Evolutionary conservation across 192 early-diverging fungal genomes (phyloP), one percentile per base, ranked within the genome.

Genomic region (Dissophora ornata): DNA sequence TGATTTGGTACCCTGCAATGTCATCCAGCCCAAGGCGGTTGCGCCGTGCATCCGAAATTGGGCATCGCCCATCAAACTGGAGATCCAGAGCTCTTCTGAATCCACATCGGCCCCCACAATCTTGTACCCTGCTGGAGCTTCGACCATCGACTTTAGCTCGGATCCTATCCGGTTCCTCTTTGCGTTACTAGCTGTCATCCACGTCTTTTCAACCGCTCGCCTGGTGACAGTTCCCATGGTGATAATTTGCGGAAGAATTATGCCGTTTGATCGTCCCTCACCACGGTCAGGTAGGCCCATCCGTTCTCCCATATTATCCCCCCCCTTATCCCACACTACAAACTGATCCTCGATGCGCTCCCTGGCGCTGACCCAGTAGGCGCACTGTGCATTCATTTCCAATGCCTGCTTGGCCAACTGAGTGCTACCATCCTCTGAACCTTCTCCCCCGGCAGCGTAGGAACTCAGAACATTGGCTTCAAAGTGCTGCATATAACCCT

Each of bases 41-140:
- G 90, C 90, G 7, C 97, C 97, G 58, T 97, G 96, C 67, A 92
- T 90, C 12, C 90, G 85, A 69, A 99, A 94, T 83, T 96, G 94
- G 21, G 95, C 88, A 79, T 98, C 97, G 26, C 96, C 95, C 58
- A 99, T 89, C 16, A 98, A 62, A 71, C 93, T 92, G 12, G 94
- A 90, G 57, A 99, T 96, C 97, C 97, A 99, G 25, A 99, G 86
- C 80, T 99, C 97, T 67, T 99, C 93, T 0, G 90, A 92, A 61
- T 99, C 97, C 4, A 99, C 97, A 78, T 99, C 97, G 6, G 97
- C 97, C 3, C 97, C 97, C 8, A 98, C 90, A 80, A 99, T 88
- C 34, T 86, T 86, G 75, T 92, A 95, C 0, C 94, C 96, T 2
- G 57, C 33, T 2, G 97, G 97, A 0, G 95, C 92, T 44, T 87